A percentile compares a stretch with the other conserved stretches of the same genome.
phyloP scores from a whole-genome alignment of 2,329 filamentous ascomycete species.

The Hymenoscyphus fructigenus region DNA sequence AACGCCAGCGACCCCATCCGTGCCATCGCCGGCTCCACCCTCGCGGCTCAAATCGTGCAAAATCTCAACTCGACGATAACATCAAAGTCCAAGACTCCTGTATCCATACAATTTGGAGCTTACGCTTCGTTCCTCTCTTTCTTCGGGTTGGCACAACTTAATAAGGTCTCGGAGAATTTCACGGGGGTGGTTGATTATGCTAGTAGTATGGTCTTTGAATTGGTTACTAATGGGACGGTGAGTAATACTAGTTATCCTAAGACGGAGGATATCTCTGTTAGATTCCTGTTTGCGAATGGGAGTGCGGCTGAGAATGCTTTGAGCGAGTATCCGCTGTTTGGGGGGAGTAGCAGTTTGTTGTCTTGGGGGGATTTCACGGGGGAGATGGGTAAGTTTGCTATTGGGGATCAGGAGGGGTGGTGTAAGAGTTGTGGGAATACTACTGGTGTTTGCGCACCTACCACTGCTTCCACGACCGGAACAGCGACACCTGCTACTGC shows the following conservation, averaged over 20 bases:
- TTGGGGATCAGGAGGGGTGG: constrained; percentile 67
- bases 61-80: constrained; percentile 53
- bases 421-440: constrained; percentile 73
- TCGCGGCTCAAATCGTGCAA: constrained; percentile 42
- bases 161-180: constrained; percentile 59
- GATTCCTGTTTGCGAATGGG: constrained; percentile 62
- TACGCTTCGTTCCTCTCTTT: constrained; percentile 63
- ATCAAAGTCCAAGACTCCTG: constrained; percentile 43
- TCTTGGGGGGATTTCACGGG: constrained; percentile 68
- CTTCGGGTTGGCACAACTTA: constrained; percentile 58
- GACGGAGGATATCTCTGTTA: constrained; percentile 51
- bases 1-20: constrained; percentile 68
- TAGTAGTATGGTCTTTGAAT: constrained; percentile 76
- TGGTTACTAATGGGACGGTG: constrained; percentile 55
- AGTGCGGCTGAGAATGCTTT: constrained; percentile 46
- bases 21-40: constrained; percentile 56
- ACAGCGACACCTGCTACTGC: constrained; percentile 31
- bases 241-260: constrained; percentile 47
- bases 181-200: constrained; percentile 81
- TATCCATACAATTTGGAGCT: constrained; percentile 59
- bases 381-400: constrained; percentile 64
- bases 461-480: constrained; percentile 34
- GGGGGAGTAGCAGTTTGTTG: constrained; percentile 53
- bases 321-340: constrained; percentile 57
- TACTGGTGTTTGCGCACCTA: constrained; percentile 62